phyloP scores from a whole-genome alignment of 2,329 filamentous ascomycete species.

The Pezicula radicicola region DNA sequence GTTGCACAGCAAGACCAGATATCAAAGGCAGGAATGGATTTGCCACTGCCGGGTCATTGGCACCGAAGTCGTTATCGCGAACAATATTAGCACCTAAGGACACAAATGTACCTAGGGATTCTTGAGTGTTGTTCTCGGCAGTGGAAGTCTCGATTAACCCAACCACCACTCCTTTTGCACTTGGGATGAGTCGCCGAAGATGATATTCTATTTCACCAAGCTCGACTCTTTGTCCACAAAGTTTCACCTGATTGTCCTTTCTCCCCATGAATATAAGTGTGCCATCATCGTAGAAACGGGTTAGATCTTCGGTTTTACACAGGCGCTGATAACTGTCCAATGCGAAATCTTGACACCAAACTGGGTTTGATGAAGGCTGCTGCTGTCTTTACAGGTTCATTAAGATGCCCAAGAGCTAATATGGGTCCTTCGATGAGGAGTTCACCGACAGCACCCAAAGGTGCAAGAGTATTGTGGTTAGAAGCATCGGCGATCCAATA shows the following conservation, averaged over 20 bases:
- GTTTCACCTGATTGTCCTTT: conserved; percentile 73
- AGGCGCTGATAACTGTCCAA: background rate
- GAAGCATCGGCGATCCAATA: conserved; percentile 31
- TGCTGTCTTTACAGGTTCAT: conserved; percentile 52
- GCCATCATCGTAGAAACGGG: conserved; percentile 60
- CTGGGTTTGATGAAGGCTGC: conserved; percentile 47
- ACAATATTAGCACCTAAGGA: background rate
- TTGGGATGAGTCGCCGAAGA: background rate
- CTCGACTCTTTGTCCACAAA: conserved; percentile 77
- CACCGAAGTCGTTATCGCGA: background rate
- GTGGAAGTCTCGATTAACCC: conserved; percentile 25
- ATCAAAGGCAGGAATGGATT: too few relatives aligned
- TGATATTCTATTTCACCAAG: conserved; percentile 66
- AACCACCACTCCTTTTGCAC: conserved; percentile 44
- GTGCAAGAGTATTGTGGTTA: conserved; percentile 6
- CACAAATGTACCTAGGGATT: background rate
- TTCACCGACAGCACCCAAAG: conserved; percentile 10
- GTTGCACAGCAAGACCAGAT: too few relatives aligned
- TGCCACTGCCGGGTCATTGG: background rate
- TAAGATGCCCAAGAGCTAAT: conserved; percentile 57
- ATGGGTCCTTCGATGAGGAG: conserved; percentile 40
- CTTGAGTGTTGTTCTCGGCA: conserved; percentile 42
- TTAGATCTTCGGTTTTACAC: conserved; percentile 61
- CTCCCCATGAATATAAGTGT: conserved; percentile 75
- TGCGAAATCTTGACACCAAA: background rate